A percentile compares a stretch with the other conserved stretches of the same genome.
These are phyloP conservation scores for Exophiala bonariae DNA, from an alignment of 2,329 filamentous ascomycete species.

Conservation along the genomic window DNA sequence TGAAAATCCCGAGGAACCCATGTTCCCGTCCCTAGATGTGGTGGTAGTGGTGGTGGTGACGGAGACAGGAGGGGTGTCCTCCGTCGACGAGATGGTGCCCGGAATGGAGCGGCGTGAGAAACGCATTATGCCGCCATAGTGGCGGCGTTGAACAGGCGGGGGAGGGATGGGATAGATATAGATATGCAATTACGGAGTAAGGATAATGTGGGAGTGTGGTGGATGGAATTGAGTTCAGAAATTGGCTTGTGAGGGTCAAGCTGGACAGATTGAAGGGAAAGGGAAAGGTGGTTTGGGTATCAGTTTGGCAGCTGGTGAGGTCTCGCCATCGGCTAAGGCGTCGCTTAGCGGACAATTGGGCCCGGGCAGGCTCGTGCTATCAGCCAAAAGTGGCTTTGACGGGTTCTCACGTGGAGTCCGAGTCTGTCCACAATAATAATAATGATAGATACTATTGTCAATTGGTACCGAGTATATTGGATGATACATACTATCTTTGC, in stretches of 20 bases:
- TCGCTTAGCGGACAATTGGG: too few relatives aligned
- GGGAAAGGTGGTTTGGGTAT: too few relatives aligned
- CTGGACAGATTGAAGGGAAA: too few relatives aligned
- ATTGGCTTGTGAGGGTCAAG: neutral
- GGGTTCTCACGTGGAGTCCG: too few relatives aligned
- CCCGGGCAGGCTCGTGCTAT: too few relatives aligned
- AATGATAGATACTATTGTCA: too few relatives aligned
- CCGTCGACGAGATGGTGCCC: conserved; percentile 7
- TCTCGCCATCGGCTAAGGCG: too few relatives aligned
- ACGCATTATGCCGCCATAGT: conserved; percentile 21
- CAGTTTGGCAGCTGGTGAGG: too few relatives aligned
- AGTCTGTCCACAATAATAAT: too few relatives aligned
- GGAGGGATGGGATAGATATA: conserved; percentile 3
- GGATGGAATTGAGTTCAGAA: conserved; percentile 4
- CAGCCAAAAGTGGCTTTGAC: too few relatives aligned
- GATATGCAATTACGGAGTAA: neutral
- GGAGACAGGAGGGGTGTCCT: conserved; percentile 9
- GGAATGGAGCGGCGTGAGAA: conserved; percentile 14
- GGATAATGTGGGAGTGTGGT: neutral
- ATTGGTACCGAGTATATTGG: too few relatives aligned
- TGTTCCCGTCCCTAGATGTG: conserved; percentile 9
- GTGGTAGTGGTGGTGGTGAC: conserved; percentile 4
- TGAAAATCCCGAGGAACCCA: conserved; percentile 18
- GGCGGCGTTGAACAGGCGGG: conserved; percentile 3
- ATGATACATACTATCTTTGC: too few relatives aligned